phyloP scores from a whole-genome alignment of 306 rosid species.

The Pyrus communis region DNA sequence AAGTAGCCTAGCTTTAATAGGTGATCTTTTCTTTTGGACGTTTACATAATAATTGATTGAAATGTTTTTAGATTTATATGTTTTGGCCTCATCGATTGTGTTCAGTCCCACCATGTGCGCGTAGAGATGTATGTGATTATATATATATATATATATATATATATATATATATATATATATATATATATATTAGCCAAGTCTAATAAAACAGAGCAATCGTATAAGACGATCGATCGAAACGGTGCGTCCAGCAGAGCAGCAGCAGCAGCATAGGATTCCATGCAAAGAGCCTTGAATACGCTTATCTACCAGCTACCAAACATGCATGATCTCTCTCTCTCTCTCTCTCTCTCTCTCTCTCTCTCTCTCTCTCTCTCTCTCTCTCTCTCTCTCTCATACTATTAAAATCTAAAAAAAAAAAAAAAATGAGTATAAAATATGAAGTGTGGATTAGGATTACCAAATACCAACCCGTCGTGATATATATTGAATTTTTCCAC shows the following conservation, averaged over 20 bases:
- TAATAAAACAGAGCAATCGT: not conserved
- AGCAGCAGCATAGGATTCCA: slow-evolving; percentile 60
- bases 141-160: too few relatives aligned
- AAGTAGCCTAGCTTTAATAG: not conserved
- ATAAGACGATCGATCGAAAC: not conserved
- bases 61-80: not conserved
- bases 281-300: slow-evolving; percentile 36
- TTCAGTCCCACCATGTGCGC: not conserved
- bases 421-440: not conserved
- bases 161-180: too few relatives aligned
- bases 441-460: slow-evolving; percentile 38
- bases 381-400: not conserved
- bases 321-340: not conserved
- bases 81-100: not conserved
- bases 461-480: slow-evolving; percentile 49
- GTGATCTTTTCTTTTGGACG: not conserved
- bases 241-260: not conserved
- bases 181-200: not conserved
- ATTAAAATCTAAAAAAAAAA: not conserved
- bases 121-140: not conserved
- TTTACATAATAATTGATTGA: not conserved
- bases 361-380: not conserved
- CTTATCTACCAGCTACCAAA: slow-evolving; percentile 27
- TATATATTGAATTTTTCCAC: slow-evolving; percentile 64
- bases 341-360: not conserved